Evolutionary conservation across 192 early-diverging fungal genomes (phyloP).

Genomic region (Backusella circina): DNA sequence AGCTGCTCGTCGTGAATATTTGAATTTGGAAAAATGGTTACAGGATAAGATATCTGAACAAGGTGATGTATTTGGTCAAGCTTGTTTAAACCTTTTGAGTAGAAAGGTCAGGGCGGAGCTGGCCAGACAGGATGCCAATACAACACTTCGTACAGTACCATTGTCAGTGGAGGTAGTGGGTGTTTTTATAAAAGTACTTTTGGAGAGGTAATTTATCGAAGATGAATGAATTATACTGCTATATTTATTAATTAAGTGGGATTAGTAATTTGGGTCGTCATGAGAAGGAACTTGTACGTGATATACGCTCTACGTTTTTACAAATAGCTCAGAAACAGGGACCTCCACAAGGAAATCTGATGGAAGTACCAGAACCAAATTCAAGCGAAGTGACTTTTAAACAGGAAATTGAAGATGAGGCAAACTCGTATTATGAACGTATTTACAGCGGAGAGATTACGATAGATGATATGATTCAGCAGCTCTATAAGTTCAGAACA

Average conservation of each 20-base stretch:
- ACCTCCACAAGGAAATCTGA: constrained; percentile 9
- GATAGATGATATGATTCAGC: constrained; percentile 81
- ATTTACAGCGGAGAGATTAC: constrained; percentile 78
- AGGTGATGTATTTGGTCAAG: constrained; percentile 61
- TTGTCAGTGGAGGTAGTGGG: constrained; percentile 64
- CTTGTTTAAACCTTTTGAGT: constrained; percentile 73
- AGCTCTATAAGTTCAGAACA: constrained; percentile 76
- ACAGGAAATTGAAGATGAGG: constrained; percentile 75
- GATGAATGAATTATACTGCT: neutral
- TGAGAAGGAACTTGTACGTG: constrained; percentile 8
- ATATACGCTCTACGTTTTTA: constrained; percentile 10
- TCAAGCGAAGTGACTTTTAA: constrained; percentile 45
- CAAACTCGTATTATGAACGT: constrained; percentile 70
- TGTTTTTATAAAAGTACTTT: constrained; percentile 65
- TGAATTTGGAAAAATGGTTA: constrained; percentile 86
- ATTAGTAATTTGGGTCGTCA: neutral
- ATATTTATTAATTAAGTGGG: neutral
- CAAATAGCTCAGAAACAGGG: constrained; percentile 34
- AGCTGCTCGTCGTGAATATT: constrained; percentile 70
- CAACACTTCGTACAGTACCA: constrained; percentile 38
- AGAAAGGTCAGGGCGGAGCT: constrained; percentile 56
- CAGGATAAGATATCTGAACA: constrained; percentile 63
- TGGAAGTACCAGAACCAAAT: neutral
- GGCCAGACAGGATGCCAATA: constrained; percentile 38
- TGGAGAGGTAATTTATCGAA: constrained; percentile 37